These are phyloP conservation scores for Sugiyamaella castrensis DNA, from an alignment of 1,139 yeast species.

Conservation along the genomic window DNA sequence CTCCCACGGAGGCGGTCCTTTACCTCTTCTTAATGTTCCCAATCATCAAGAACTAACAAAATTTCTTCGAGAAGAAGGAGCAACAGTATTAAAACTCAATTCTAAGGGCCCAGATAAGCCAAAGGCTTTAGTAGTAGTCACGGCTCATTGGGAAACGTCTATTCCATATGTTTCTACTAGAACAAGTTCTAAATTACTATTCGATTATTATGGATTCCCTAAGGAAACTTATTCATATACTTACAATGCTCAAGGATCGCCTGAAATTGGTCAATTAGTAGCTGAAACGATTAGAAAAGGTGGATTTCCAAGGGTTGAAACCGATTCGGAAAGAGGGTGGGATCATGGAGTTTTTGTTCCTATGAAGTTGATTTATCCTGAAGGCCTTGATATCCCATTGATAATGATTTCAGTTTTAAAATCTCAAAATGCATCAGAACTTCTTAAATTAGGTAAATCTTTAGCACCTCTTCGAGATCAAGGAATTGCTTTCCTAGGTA, in stretches of 20 bases:
- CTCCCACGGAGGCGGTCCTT: slow-evolving; percentile 18
- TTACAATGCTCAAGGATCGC: slow-evolving; percentile 13
- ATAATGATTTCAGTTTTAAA: slow-evolving; percentile 16
- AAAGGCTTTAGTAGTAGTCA: slow-evolving; percentile 13
- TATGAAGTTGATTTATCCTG: slow-evolving; percentile 14
- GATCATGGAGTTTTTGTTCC: slow-evolving; percentile 20
- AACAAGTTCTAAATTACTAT: slow-evolving; percentile 10
- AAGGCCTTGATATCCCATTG: slow-evolving; percentile 17
- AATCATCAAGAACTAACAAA: slow-evolving; percentile 11
- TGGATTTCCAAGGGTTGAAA: slow-evolving; percentile 6
- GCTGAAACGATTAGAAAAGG: slow-evolving; percentile 12
- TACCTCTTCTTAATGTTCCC: slow-evolving; percentile 15
- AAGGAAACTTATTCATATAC: slow-evolving; percentile 14
- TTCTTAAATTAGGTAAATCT: slow-evolving; percentile 12
- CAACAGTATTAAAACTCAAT: slow-evolving; percentile 5
- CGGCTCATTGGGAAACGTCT: slow-evolving; percentile 19
- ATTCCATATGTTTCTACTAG: slow-evolving; percentile 15
- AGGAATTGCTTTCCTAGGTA: slow-evolving; percentile 15
- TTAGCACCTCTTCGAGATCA: slow-evolving; percentile 15
- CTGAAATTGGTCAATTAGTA: slow-evolving; percentile 9
- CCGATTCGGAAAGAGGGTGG: slow-evolving; percentile 16
- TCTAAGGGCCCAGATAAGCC: slow-evolving; percentile 11
- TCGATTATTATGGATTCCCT: slow-evolving; percentile 17
- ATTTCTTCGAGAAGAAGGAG: slow-evolving; percentile 10
- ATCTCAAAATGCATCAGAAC: slow-evolving; percentile 13